A percentile compares a stretch with the other conserved stretches of the same genome.
phyloP scores from a whole-genome alignment of 352 stramenopile species.

The Phytophthora boehmeriae region DNA sequence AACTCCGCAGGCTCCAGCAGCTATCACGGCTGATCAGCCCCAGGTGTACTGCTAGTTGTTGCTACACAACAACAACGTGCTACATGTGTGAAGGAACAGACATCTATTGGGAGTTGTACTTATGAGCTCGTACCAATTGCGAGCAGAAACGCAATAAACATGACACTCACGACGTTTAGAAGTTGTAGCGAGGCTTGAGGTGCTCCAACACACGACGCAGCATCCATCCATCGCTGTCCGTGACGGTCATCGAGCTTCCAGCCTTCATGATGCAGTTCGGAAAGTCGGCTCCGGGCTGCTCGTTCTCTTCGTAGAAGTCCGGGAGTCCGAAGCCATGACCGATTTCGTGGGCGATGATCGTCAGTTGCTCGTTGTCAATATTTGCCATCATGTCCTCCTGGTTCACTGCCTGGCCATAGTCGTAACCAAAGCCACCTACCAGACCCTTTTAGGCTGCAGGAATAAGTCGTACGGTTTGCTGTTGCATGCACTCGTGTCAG shows the following conservation, averaged over 20 bases:
- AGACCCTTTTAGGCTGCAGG: conserved; percentile 29
- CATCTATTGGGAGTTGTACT: background rate
- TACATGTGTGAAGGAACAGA: background rate
- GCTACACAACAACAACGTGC: too few species aligned
- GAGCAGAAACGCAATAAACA: background rate
- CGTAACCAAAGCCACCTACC: conserved; percentile 22
- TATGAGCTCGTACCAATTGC: conserved; percentile 1
- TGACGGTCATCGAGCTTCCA: conserved; percentile 12
- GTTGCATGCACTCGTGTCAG: conserved; percentile 31
- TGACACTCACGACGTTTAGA: background rate
- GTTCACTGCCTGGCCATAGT: conserved; percentile 18
- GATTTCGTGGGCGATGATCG: conserved; percentile 39
- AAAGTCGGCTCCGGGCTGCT: conserved; percentile 3
- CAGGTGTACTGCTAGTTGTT: conserved; percentile 15
- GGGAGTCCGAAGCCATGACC: conserved; percentile 15
- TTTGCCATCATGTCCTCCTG: conserved; percentile 24
- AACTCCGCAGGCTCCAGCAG: conserved; percentile 12
- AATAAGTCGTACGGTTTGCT: conserved; percentile 30
- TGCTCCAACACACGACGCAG: conserved; percentile 17
- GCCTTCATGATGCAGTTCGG: conserved; percentile 13
- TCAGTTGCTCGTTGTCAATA: conserved; percentile 22
- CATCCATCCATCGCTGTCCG: conserved; percentile 17
- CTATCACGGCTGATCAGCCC: conserved; percentile 1
- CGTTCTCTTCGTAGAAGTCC: conserved; percentile 17
- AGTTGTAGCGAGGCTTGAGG: conserved; percentile 15